phyloP scores from a whole-genome alignment of 805 yeast genomes.

The Starmerella vaccinii region DNA sequence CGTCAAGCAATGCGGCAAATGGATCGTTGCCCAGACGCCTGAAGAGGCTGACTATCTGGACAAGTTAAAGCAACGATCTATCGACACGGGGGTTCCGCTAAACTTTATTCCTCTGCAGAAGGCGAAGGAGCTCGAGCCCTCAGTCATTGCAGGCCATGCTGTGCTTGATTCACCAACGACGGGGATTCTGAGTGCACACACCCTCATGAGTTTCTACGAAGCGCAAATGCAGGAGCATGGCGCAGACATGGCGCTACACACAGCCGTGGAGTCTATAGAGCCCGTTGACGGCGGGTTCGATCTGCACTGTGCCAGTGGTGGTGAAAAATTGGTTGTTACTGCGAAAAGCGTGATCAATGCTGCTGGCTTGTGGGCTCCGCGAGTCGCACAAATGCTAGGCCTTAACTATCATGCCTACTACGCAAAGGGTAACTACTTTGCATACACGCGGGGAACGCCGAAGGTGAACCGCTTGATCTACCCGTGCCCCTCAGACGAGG shows the following conservation, averaged over 20 bases:
- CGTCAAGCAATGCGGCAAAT: conserved; percentile 55
- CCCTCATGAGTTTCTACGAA: conserved; percentile 50
- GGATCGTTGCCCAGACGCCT: conserved; percentile 77
- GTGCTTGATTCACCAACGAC: conserved; percentile 67
- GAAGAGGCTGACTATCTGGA: conserved; percentile 51
- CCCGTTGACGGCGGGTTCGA: conserved; percentile 18
- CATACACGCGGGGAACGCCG: conserved; percentile 42
- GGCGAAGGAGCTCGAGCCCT: conserved; percentile 50
- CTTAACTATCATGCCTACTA: conserved; percentile 50
- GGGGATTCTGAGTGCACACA: conserved; percentile 77
- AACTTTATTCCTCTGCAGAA: conserved; percentile 40
- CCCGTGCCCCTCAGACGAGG: conserved; percentile 64
- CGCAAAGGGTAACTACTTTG: conserved; percentile 79
- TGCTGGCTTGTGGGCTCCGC: conserved; percentile 71
- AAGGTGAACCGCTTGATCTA: conserved; percentile 51
- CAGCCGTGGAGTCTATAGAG: conserved; percentile 42
- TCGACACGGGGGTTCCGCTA: conserved; percentile 47
- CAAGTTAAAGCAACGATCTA: conserved; percentile 41
- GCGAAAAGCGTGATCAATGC: conserved; percentile 58
- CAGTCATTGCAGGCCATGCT: conserved; percentile 51
- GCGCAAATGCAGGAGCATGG: conserved; percentile 45
- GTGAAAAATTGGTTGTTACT: conserved; percentile 26
- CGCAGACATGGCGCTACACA: conserved; percentile 56
- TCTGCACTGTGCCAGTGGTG: conserved; percentile 21
- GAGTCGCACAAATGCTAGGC: conserved; percentile 56